Evolutionary conservation across 2,329 filamentous ascomycete genomes (phyloP), one percentile per base, ranked within the genome.

Genomic region (Pseudogymnoascus sp.): DNA sequence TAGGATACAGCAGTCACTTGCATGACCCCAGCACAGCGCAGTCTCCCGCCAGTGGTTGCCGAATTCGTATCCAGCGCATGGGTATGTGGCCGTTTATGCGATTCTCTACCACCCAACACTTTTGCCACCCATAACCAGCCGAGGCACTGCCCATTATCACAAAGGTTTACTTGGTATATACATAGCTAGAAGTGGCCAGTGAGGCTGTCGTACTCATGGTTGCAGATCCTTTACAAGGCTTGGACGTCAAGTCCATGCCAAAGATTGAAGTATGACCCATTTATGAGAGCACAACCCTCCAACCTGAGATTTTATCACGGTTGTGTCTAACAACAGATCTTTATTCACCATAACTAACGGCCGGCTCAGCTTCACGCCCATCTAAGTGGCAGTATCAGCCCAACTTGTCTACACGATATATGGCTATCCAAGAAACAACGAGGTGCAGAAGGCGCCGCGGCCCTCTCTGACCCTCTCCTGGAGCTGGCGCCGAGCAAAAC

Each of bases 331-430:
- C 38, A n/a, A 40, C 33, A 35, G 37, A 11, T 53, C 40, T 23
- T 53, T 64, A 65, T 35, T 37, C 21, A 42, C 67, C 65, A 61
- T 66, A 64, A 68, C 66, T 67, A 60, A 66, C 63, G 42, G 10
- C 42, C 65, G 59, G 50, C 10, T 56, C 67, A 92, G 87, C 82
- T 93, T 62, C 90, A 95, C 70, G 90, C 90, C 66, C 90, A 95
- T 75, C 80, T 95, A 50, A 90, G 86, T 42, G 90, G 90, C 62
- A 91, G 88, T 73, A 90, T 95, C 73, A 88, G 84, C 71, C 84
- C 88, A 33, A 77, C 84, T 69, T 87, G 84, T 65, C 83, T 95
- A 1, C 89, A 91, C 71, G 82, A 90, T 38, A 85, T 93, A 71
- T 95, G 90, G 89, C 69, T 77, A 59, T 73, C 74, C 62, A 89